phyloP scores from a whole-genome alignment of 2,329 filamentous ascomycete species.

The Rasamsonia emersonii region DNA sequence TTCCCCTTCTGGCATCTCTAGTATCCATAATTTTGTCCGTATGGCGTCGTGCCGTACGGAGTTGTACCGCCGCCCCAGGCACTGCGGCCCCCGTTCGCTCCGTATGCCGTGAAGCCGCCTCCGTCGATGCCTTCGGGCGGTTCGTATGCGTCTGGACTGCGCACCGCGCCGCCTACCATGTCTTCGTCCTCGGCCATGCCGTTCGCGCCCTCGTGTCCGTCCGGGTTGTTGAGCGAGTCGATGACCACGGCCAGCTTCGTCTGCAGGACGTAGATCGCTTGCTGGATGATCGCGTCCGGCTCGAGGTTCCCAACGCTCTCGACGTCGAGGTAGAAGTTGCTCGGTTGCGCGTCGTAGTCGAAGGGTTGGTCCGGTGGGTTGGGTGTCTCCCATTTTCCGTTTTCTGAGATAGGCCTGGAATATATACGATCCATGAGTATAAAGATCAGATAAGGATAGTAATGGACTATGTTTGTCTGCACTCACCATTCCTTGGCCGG shows the following conservation, averaged over 20 bases:
- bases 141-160: slow-evolving; percentile 42
- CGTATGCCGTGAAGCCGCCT: slow-evolving; percentile 31
- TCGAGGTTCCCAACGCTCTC: slow-evolving; percentile 82
- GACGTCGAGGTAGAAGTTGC: slow-evolving; percentile 86
- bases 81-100: slow-evolving; percentile 44
- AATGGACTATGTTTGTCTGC: too few relatives aligned
- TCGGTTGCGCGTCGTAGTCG: slow-evolving; percentile 79
- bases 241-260: slow-evolving; percentile 80
- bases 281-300: slow-evolving; percentile 79
- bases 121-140: slow-evolving; percentile 36
- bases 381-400: slow-evolving; percentile 63
- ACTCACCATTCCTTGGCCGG: slow-evolving; percentile 70
- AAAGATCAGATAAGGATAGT: background rate
- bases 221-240: slow-evolving; percentile 48
- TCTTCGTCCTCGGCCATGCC: slow-evolving; percentile 38
- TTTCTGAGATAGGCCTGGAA: slow-evolving; percentile 30
- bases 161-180: slow-evolving; percentile 38
- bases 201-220: slow-evolving; percentile 45
- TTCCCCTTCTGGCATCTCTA: too few relatives aligned
- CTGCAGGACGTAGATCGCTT: slow-evolving; percentile 81
- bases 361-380: slow-evolving; percentile 76
- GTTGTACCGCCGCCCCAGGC: slow-evolving; percentile 58
- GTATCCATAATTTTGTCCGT: slow-evolving; percentile 42
- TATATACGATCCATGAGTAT: background rate
- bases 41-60: slow-evolving; percentile 54